phyloP scores from a whole-genome alignment of 306 rosid species.

The Acacia crassicarpa region DNA sequence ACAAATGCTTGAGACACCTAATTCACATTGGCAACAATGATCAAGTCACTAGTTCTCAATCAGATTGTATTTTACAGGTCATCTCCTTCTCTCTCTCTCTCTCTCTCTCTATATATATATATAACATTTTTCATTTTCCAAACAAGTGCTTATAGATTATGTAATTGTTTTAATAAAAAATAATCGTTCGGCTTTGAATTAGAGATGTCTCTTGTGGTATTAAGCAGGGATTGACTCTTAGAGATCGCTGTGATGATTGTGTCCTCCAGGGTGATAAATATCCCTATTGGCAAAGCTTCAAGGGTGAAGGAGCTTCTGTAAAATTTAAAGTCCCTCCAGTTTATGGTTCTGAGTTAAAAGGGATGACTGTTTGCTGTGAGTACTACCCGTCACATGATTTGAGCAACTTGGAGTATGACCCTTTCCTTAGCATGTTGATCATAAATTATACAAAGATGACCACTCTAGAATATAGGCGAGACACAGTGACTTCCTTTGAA shows the following conservation, averaged over 20 bases:
- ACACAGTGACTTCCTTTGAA: too few species aligned
- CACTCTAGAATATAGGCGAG: too few species aligned
- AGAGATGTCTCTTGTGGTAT: background rate
- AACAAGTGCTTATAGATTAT: too few species aligned
- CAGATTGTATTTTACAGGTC: too few species aligned
- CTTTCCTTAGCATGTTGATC: background rate
- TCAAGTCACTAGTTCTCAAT: too few species aligned
- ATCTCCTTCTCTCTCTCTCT: too few species aligned
- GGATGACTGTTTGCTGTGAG: background rate
- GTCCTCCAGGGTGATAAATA: background rate
- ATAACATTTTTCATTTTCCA: too few species aligned
- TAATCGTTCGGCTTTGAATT: background rate
- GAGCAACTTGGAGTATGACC: background rate
- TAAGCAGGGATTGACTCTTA: background rate
- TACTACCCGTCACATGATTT: background rate
- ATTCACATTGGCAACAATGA: too few species aligned
- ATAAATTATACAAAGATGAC: background rate
- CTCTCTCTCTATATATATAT: too few species aligned
- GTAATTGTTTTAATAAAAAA: background rate
- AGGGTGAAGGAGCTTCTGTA: background rate
- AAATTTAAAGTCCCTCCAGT: background rate
- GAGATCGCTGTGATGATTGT: background rate
- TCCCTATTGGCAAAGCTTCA: background rate
- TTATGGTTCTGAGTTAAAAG: background rate
- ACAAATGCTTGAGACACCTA: too few species aligned